Base-by-base conservation (phyloP, 352 stramenopile species). In the Phytophthora capsici region DNA sequence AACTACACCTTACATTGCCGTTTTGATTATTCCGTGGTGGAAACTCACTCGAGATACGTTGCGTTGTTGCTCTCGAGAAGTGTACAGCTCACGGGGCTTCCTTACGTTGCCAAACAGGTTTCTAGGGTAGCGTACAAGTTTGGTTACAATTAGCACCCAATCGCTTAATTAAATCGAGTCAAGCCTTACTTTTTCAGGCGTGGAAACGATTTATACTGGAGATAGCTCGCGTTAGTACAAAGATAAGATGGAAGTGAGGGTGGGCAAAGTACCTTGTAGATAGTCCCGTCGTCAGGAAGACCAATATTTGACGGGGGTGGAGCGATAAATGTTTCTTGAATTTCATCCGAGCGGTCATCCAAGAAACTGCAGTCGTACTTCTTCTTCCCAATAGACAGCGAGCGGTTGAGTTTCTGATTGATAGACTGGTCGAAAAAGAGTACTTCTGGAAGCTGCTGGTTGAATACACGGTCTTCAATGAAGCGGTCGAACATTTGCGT, bases 401-500 rank as follows among this genome's bases (percentile, higher is more conserved):
- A 91, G 4, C 86, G 84, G 51, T 94, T 94, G 43, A 93, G 81
- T 61, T 95, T 95, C 56, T 92, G 83, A 51, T 89, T 91, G 58
- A 95, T 95, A 8, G 86, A 93, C 59, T 93, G 83, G 43, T 95
- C 86, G 47, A 95, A 95, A 66, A 95, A 95, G 3, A 87, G 48
- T 44, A 95, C 86, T 61, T 95, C 83, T 1, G 84, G 67, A 28
- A 92, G 68, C 34, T 78, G 63, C 17, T 80, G 69, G 57, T 80
- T 89, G 45, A 89, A 84, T 17, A 89, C 72, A 14, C 86, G 81
- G 43, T 95, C 86, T 75, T 93, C 82, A 51, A 90, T 80, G 48
- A 95, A 95, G 2, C 86, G 84, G 59, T 93, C 80, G 58, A 95
- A 95, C 84, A 95, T 93, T 48, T 94, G 86, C 6, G 86, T 93